Percentiles rank a stretch among this genome's conserved stretches.
These are phyloP conservation scores for Hemisphaericaspora xylanilytica DNA, from an alignment of 1,139 yeast species.

Conservation along the genomic window DNA sequence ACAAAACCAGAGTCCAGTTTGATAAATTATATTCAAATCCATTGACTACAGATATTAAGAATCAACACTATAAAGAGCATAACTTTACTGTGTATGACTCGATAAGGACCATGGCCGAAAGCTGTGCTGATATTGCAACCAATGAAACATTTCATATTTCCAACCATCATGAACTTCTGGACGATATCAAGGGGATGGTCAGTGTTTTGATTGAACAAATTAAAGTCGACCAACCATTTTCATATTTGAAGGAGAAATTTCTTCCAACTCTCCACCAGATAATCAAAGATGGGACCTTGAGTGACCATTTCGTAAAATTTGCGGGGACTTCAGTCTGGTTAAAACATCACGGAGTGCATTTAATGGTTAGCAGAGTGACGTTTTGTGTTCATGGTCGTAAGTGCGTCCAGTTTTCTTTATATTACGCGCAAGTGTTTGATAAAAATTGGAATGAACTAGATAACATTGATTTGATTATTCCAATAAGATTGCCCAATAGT, in stretches of 20 bases:
- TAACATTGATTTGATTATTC: conserved; percentile 16
- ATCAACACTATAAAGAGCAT: not conserved
- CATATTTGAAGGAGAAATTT: not conserved
- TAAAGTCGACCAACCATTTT: conserved; percentile 17
- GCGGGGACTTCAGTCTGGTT: conserved; percentile 52
- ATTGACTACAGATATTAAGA: not conserved
- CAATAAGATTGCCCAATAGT: not conserved
- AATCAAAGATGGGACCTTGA: conserved; percentile 8
- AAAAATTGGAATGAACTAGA: conserved; percentile 29
- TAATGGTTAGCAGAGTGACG: conserved; percentile 40
- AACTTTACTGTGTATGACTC: not conserved
- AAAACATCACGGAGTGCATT: conserved; percentile 43
- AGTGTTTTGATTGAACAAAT: conserved; percentile 16
- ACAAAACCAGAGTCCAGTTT: not conserved
- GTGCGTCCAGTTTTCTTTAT: conserved; percentile 30
- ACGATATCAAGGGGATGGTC: conserved; percentile 12
- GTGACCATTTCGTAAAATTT: conserved; percentile 34
- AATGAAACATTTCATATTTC: not conserved
- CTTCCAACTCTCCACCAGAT: not conserved
- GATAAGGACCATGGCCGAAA: too few relatives aligned
- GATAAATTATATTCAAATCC: not conserved
- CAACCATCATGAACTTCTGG: conserved; percentile 4
- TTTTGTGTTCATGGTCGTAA: conserved; percentile 27
- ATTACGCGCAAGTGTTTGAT: conserved; percentile 31
- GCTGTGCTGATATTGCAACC: not conserved